Percentiles rank a stretch among this genome's conserved stretches.
Evolutionary conservation across 148 eudicot species (phyloP).

Genomic region (Polygonum maritimum): DNA sequence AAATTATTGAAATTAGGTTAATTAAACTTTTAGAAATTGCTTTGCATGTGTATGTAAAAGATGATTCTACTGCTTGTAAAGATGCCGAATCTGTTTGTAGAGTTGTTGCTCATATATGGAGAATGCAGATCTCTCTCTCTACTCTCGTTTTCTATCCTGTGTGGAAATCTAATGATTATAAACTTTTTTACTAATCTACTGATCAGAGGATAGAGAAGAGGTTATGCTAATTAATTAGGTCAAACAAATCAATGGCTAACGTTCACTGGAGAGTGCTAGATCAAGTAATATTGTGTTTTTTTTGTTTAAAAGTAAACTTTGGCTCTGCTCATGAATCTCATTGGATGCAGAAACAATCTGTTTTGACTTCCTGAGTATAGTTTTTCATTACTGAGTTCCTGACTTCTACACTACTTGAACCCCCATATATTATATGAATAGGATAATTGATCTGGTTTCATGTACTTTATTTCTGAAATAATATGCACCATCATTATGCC

Average conservation of each 20-base stretch:
- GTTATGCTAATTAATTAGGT: not conserved
- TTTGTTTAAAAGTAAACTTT: not conserved
- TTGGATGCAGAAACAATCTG: not conserved
- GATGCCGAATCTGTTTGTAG: not conserved
- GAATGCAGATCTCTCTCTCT: not conserved
- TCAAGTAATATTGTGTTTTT: not conserved
- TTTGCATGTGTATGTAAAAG: not conserved
- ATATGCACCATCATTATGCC: not conserved
- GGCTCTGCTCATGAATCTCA: not conserved
- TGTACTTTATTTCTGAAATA: not conserved
- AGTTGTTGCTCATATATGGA: not conserved
- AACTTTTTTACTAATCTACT: not conserved
- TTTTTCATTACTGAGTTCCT: not conserved
- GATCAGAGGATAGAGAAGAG: not conserved
- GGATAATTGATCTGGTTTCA: not conserved
- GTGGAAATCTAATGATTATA: too few relatives aligned
- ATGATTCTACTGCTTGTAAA: not conserved
- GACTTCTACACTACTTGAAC: not conserved
- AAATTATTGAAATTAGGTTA: not conserved
- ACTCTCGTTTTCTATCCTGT: too few relatives aligned
- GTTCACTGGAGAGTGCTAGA: not conserved
- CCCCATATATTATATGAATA: not conserved
- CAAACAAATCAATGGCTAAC: not conserved
- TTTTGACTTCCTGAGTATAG: not conserved
- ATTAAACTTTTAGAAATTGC: not conserved